Base-by-base conservation (phyloP, 495 filamentous ascomycete species). In the Astrothelium subdiscretum region DNA sequence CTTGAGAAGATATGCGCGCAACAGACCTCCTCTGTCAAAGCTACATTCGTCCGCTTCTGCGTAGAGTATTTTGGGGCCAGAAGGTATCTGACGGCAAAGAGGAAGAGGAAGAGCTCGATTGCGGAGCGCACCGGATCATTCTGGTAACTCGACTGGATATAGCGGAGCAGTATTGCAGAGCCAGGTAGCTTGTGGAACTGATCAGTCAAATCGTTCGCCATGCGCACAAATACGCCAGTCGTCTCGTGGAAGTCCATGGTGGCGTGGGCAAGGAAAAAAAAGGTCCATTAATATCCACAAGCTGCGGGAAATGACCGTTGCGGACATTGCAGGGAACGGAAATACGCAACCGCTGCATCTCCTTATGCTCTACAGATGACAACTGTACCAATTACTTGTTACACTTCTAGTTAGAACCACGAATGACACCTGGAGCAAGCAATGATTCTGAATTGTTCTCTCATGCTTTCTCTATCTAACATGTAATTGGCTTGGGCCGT, bases 131-230 rank as follows among this genome's bases (percentile, higher is more conserved):
- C 82, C 13, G 94, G 94, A 62, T 99, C 94, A 74, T 99, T 87
- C 76, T 97, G 94, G 76, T 99, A 97, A 70, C 91, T 96, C 38
- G 89, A 94, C 72, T 88, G 89, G 66, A 99, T 87, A 70, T 99
- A 99, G 62, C 94, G 88, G 60, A 96, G 83, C 67, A 97, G 80
- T 66, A 99, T 96, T 24, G 94, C 88, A 40, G 91, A 96, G 51
- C 94, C 94, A 43, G 94, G 94, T 59, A 98, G 78, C 67, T 87
- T 88, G 63, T 96, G 90, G 73, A 98, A 96, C 0, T 54, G 48
- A 54, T 54, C 48, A 54, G 48, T 27, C 48, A 54, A 8, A 24
- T 54, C 48, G 15, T 54, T 29, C 3, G 48, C 48, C 6, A 54
- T 8, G 20, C 48, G 48, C 48, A 54, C 48, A 26, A 54, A 26